Evolutionary conservation across 163 green algal genomes (phyloP).

Genomic region (Coccomyxa subellipsoidea): DNA sequence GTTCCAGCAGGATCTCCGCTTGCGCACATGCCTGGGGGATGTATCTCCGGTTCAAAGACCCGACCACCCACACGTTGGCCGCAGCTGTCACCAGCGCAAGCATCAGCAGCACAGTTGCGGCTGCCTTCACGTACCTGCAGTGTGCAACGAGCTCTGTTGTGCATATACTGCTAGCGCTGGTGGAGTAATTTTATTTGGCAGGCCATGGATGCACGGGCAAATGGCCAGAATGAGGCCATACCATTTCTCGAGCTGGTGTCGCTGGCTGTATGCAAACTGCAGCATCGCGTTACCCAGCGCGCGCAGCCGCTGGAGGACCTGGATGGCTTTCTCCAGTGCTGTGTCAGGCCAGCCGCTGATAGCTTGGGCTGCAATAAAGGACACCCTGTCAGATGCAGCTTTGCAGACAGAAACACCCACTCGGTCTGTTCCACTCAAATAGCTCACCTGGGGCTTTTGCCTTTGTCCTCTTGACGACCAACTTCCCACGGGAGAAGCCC

Average conservation of each 20-base stretch:
- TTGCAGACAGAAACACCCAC: neutral
- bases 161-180: too few relatives aligned
- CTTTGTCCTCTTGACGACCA: neutral
- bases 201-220: too few relatives aligned
- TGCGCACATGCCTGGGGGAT: conserved; percentile 16
- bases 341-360: conserved; percentile 9
- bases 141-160: too few relatives aligned
- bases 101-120: conserved; percentile 15
- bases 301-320: neutral
- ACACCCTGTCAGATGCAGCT: neutral
- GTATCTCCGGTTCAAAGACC: conserved; percentile 33
- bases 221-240: too few relatives aligned
- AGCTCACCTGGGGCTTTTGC: neutral
- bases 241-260: neutral
- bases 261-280: neutral
- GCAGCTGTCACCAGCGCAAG: conserved; percentile 17
- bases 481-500: neutral
- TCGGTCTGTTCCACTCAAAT: neutral
- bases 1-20: conserved; percentile 14
- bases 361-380: neutral
- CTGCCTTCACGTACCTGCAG: conserved; percentile 7
- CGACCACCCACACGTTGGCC: conserved; percentile 49
- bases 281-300: neutral
- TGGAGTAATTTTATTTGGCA: too few relatives aligned
- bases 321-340: neutral